Base-by-base conservation (phyloP, 2,329 filamentous ascomycete species). In the Penicillium nordicum region DNA sequence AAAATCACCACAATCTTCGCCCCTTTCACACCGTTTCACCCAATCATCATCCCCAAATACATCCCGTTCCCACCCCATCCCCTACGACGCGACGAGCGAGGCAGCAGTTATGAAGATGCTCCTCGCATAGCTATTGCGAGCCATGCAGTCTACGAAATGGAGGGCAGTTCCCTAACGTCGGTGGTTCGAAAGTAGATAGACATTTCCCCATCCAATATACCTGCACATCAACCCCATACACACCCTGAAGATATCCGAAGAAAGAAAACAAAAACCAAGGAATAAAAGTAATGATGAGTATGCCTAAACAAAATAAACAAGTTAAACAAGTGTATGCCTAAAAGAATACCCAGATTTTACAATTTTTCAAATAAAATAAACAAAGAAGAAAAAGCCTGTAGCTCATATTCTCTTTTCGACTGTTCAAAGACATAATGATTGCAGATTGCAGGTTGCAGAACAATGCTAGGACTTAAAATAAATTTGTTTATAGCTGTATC, bases 171-270 rank as follows among this genome's bases (percentile, higher is more conserved):
- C 54, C 52, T 60, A 56, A 63, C 64, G 58, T 64, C 54, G 61
- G 60, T 61, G 53, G 56, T 58, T 62, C 61, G 64, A 63, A 64
- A 69, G 70, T 72, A 73, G 70, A 73, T 73, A 72, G 69, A 72
- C 61, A 61, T 53, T 44, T 64, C 61, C 57, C 60, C 67, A 61
- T 62, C 61, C 59, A 71, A 72, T 70, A 70, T 70, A 72, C 57
- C 59, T 66, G 62, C 65, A 65, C 60, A 62, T 62, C 58, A 62
- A 48, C 45, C 37, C n/a, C 21, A 21, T 3, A 21, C 21, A 21
- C 21, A 40, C 41, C 46, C 41, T 57, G 25, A 53, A 42, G 36
- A 54, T 50, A 54, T 50, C 45, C 16, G 38, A 49, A 50, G 30
- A 8, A 27, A 27, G 8, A 30, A 30, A 32, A 23, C 30, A 8